Evolutionary conservation across 2,329 filamentous ascomycete genomes (phyloP).

Genomic region (Penicillium sp.): DNA sequence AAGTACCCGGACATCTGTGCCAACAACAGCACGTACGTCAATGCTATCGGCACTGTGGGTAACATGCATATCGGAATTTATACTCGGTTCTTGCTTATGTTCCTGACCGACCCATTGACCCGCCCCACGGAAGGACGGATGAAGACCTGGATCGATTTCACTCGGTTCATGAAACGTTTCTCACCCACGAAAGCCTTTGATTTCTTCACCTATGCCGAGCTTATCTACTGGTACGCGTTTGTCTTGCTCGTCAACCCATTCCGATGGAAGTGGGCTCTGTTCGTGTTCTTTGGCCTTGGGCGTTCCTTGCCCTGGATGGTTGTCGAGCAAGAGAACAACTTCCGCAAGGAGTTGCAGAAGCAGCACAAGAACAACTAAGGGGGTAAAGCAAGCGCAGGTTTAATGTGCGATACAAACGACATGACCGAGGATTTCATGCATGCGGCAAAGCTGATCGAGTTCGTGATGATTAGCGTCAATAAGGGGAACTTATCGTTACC

Average conservation of each 20-base stretch:
- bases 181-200: constrained; percentile 75
- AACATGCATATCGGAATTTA: constrained; percentile 91
- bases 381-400: background rate
- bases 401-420: background rate
- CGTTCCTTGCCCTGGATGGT: constrained; percentile 61
- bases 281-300: constrained; percentile 74
- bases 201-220: constrained; percentile 82
- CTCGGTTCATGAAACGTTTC: constrained; percentile 62
- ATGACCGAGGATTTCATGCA: background rate
- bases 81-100: constrained; percentile 80
- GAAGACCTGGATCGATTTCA: constrained; percentile 84
- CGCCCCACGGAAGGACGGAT: constrained; percentile 69
- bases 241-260: constrained; percentile 77
- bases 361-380: constrained; percentile 20
- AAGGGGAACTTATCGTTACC: background rate
- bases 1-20: constrained; percentile 67
- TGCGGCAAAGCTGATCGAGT: background rate
- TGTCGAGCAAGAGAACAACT: constrained; percentile 59
- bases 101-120: constrained; percentile 71
- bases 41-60: constrained; percentile 74
- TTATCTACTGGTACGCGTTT: constrained; percentile 82
- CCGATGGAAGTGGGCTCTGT: constrained; percentile 82
- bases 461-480: background rate
- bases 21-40: constrained; percentile 79
- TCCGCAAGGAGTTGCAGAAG: constrained; percentile 27